Evolutionary conservation across 441 rosid species (phyloP), one percentile per base, ranked within the genome.

Genomic region (Mallotus repandus): DNA sequence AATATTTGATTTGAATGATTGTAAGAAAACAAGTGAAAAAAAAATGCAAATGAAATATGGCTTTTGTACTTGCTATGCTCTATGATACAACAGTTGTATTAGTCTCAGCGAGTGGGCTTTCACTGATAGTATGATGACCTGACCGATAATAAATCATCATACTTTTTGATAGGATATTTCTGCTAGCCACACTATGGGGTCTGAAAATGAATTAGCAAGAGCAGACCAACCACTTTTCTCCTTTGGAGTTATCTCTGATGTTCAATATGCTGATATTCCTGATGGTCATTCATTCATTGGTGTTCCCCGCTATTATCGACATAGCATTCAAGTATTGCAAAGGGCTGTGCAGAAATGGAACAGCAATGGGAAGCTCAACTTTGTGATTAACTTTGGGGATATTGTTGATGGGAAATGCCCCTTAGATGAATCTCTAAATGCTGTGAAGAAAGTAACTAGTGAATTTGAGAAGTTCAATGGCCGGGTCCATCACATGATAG

Each of bases 251-350:
- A 91, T 95, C 45, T 81, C 97, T 16, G 99, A 91, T 82, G 92
- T 95, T 61, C 99, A 92, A 68, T 86, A 92, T 70, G 98, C 97
- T 12, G 96, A 95, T 77, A 87, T 95, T 81, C 89, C 94, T 9
- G 94, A 95, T 22, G 97, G 98, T 2, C 77, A 60, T 41, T 95
- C 99, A 10, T 91, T 89, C 82, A 29, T 79, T 25, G 98, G 97
- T 18, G 84, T 87, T 71, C 99, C 97, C 3, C 79, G 99, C 10
- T 92, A 83, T 66, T 92, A 95, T 83, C 86, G 82, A 55, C 89
- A 95, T 68, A 91, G 98, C 80, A 78, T 92, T 25, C 84, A 76
- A 35, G 86, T 93, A 52, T 66, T 91, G 64, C 90, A 91, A 73
- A 86, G 87, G 84, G 98, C 99, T 38, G 90, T 93, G 13, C 75